Conservation (phyloP, 2,329 filamentous ascomycete genomes). For the Phialophora chinensis region DNA sequence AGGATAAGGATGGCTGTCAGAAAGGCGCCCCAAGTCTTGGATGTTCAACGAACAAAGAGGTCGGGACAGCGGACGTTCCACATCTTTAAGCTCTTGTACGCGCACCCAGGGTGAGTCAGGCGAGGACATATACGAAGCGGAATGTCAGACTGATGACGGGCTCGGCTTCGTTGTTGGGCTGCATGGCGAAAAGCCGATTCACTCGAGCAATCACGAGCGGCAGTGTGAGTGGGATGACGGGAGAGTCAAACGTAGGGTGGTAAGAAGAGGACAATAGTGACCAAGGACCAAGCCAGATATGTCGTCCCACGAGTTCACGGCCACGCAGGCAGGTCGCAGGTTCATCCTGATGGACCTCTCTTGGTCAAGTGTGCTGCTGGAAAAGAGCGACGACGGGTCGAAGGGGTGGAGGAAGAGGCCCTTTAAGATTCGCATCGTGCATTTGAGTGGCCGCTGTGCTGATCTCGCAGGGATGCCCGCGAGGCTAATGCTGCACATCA, state of each 20-base stretch:
- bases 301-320: constrained; percentile 12
- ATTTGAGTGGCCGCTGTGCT: constrained; percentile 25
- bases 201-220: not conserved
- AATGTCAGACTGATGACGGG: constrained; percentile 21
- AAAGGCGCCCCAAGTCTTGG: constrained; percentile 2
- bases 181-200: constrained; percentile 4
- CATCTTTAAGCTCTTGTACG: constrained; percentile 6
- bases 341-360: constrained; percentile 2
- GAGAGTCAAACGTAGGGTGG: constrained; percentile 11
- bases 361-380: constrained; percentile 11
- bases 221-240: constrained; percentile 18
- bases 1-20: constrained; percentile 12
- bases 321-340: not conserved
- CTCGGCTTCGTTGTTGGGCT: constrained; percentile 4
- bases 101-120: constrained; percentile 24
- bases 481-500: constrained; percentile 21
- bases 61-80: constrained; percentile 4
- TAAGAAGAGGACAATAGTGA: not conserved
- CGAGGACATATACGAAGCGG: constrained; percentile 15
- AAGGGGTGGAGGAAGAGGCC: constrained; percentile 12
- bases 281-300: too few species aligned
- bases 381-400: constrained; percentile 2
- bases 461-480: constrained; percentile 26
- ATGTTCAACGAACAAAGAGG: not conserved
- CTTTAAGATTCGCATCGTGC: constrained; percentile 15